Evolutionary conservation across 257 asterid genomes (phyloP), one percentile per base, ranked within the genome.

Genomic region (Solanum pinnatisectum): DNA sequence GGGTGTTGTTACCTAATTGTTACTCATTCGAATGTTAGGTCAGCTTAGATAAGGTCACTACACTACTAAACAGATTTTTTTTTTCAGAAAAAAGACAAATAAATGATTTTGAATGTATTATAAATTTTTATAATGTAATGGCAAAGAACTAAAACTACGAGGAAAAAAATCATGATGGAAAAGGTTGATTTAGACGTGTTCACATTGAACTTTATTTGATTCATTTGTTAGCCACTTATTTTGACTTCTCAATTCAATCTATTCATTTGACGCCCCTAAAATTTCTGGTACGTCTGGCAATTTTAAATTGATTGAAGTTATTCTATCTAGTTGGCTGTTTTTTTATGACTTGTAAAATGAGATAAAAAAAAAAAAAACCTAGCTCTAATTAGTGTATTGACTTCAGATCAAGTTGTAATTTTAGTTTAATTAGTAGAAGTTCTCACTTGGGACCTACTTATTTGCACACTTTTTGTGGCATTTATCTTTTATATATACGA

Each of bases 251-350:
- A 1, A 60, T 22, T 60, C 68, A 60, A 60, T 60, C 30, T 60
- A 23, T 22, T 60, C 6, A 60, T 8, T 60, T 23, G 1, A 60
- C 13, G 3, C 0, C 0, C 14, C 1, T 4, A 22, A 0, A 60
- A 22, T 3, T 60, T 60, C 2, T 0, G 0, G 0, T 49, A 16
- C 0, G 3, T 1, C 0, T 16, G 0, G 1, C 4, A 7, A 7
- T 59, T 59, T 11, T 5, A 25, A 68, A 68, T 70, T 68, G 37
- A 4, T 68, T 68, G 10, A 27, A 68, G 35, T 27, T 30, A 1
- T 30, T 30, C 23, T 6, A 70, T 1, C 40, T 15, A 30, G 22
- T 32, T 70, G n/a, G 2, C 7, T 30, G 12, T 15, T 1, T 71
- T 78, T 25, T 15, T 2, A 25, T 20, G n/a, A 78, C 33, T 76